Conservation (phyloP, 2,329 filamentous ascomycete genomes). For the Chaetomium sp. region DNA sequence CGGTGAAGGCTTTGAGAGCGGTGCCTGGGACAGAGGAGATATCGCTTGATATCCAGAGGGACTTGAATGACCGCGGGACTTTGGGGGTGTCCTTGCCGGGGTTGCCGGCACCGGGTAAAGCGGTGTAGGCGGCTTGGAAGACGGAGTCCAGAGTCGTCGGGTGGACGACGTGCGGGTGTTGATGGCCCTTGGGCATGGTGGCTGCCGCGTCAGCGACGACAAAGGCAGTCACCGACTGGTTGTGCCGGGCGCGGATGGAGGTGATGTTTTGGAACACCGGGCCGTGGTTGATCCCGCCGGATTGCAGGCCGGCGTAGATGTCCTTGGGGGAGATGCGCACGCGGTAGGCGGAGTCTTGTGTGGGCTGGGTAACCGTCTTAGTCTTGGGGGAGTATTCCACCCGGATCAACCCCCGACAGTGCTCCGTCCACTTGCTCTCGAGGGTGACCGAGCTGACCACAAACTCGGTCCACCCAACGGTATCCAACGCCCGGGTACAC, state of each 20-base stretch:
- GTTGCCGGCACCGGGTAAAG: conserved; percentile 15
- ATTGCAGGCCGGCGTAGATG: conserved; percentile 17
- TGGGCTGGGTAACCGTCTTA: neutral
- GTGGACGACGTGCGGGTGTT: conserved; percentile 21
- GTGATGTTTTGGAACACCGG: conserved; percentile 24
- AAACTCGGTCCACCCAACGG: conserved; percentile 21
- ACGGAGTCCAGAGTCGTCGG: conserved; percentile 23
- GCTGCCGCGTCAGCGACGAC: conserved; percentile 18
- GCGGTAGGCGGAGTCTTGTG: conserved; percentile 15
- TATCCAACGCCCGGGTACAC: conserved; percentile 16
- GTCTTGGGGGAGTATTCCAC: conserved; percentile 9
- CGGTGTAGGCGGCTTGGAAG: conserved; percentile 21
- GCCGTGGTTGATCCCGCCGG: conserved; percentile 19
- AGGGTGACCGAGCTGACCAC: conserved; percentile 19
- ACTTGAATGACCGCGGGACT: conserved; percentile 33
- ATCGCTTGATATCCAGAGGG: conserved; percentile 33
- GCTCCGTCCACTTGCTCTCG: conserved; percentile 23
- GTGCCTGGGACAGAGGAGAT: conserved; percentile 22
- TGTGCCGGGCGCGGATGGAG: conserved; percentile 15
- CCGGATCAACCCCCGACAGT: conserved; percentile 22
- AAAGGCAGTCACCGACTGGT: conserved; percentile 19
- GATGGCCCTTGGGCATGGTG: conserved; percentile 19
- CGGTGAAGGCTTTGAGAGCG: conserved; percentile 17
- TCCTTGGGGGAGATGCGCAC: conserved; percentile 17
- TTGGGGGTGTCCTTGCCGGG: conserved; percentile 23